Evolutionary conservation across 495 filamentous ascomycete genomes (phyloP), one percentile per base, ranked within the genome.

Genomic region (Aeminium ludgeri): DNA sequence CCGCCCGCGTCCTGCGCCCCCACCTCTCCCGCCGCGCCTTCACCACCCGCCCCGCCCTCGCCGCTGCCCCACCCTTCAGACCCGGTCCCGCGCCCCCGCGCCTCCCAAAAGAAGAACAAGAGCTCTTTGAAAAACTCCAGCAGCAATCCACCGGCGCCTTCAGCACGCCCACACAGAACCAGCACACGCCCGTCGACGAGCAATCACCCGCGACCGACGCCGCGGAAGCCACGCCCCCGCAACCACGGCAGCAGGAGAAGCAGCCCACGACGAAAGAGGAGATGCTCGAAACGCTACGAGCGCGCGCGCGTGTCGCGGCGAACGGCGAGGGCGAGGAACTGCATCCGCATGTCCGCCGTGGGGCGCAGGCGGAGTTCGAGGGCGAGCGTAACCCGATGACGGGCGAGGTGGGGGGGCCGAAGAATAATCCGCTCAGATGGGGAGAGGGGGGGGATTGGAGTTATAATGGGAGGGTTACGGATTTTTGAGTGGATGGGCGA

Each of bases 351-450:
- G 59, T 76, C 36, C 59, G 74, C 29, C 57, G 68, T 45, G 86
- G 87, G 15, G 75, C 84, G 34, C 68, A 73, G 57, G 89, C 89
- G 2, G 89, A 96, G 59, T 97, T 97, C 53, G 82, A 91, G 51
- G 89, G 89, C 30, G 84, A 96, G 30, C 68, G 66, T 43, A 95
- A 97, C 55, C 89, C 89, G 1, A 80, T 80, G 65, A 97, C 89
- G 2, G 91, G 91, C n/a, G 89, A 96, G 64, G 69, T 92, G 32
- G 89, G 86, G 5, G 89, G 89, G 11, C 89, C 89, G 13, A 97
- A 96, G 73, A 97, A 95, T 59, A 89, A 97, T 62, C 89, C 89
- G 32, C 49, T 96, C 51, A 67, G 86, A 40, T 94, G 86, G 86
- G 85, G 86, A 0, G 56, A 64, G 19, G 58, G 50, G 2, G 80